phyloP scores from a whole-genome alignment of 495 filamentous ascomycete species.

The Aspergillus affinis region DNA sequence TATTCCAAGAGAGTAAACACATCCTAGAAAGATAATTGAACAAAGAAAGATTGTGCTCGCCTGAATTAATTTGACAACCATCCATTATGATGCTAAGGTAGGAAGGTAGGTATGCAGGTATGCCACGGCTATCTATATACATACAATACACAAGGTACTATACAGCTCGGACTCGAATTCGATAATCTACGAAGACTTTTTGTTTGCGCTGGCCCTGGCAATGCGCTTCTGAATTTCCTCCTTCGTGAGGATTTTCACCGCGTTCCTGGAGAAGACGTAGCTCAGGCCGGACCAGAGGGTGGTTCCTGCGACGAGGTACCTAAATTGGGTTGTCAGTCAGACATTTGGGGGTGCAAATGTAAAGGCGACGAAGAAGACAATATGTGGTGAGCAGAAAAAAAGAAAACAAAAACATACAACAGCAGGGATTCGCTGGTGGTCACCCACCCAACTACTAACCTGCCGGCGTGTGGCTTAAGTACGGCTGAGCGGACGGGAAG shows the following conservation, averaged over 20 bases:
- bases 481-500: slow-evolving; percentile 44
- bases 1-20: too few species aligned
- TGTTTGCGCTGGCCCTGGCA: slow-evolving; percentile 32
- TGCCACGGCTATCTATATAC: neutral
- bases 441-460: slow-evolving; percentile 42
- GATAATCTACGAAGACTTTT: slow-evolving; percentile 13
- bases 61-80: too few species aligned
- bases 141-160: neutral
- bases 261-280: slow-evolving; percentile 78
- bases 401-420: slow-evolving; percentile 36
- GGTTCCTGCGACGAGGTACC: slow-evolving; percentile 72
- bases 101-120: too few species aligned
- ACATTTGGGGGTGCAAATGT: slow-evolving; percentile 7
- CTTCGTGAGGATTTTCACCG: slow-evolving; percentile 72
- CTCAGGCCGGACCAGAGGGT: slow-evolving; percentile 83
- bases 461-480: slow-evolving; percentile 41
- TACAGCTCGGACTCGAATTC: neutral
- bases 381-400: slow-evolving; percentile 13
- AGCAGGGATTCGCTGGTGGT: slow-evolving; percentile 40
- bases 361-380: slow-evolving; percentile 11
- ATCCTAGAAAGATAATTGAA: too few species aligned
- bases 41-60: too few species aligned
- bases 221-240: slow-evolving; percentile 42
- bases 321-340: slow-evolving; percentile 18
- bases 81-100: neutral